Conservation (phyloP, 2,329 filamentous ascomycete species). For the Magnaporthiopsis rhizophila region DNA sequence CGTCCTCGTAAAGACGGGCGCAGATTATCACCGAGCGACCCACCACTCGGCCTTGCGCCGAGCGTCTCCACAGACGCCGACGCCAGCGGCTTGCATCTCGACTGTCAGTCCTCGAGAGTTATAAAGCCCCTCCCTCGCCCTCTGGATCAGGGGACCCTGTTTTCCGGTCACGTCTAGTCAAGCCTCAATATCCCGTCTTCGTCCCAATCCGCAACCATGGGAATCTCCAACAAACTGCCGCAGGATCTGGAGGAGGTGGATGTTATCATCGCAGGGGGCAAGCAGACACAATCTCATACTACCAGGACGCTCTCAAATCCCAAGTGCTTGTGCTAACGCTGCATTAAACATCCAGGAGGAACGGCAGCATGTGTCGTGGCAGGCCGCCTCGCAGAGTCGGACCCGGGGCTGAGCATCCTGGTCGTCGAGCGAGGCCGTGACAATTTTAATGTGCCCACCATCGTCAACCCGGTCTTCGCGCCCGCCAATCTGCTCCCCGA, state of each 20-base stretch:
- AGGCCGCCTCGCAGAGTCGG: constrained; percentile 40
- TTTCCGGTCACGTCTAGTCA: neutral
- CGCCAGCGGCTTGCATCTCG: no score
- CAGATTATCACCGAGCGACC: no score
- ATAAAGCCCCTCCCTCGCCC: neutral
- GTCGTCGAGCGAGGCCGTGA: constrained; percentile 46
- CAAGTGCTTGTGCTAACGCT: neutral
- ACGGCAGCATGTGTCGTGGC: constrained; percentile 42
- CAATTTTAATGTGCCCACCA: constrained; percentile 39
- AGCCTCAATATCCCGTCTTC: neutral
- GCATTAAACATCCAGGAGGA: constrained; percentile 25
- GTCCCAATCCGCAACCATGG: neutral
- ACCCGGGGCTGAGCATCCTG: constrained; percentile 39
- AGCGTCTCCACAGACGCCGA: no score
- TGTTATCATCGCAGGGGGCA: constrained; percentile 31
- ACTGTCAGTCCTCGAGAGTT: no score
- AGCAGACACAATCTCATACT: neutral
- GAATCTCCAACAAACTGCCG: constrained; percentile 10
- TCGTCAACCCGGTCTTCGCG: constrained; percentile 43
- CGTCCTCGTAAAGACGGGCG: no score
- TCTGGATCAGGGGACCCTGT: neutral
- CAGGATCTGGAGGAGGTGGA: constrained; percentile 15
- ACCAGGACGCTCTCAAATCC: no score
- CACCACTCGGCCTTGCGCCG: no score
- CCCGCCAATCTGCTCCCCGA: constrained; percentile 37